Evolutionary conservation across 768 basidiomycete species (phyloP).

Genomic region (Mycena polygramma): DNA sequence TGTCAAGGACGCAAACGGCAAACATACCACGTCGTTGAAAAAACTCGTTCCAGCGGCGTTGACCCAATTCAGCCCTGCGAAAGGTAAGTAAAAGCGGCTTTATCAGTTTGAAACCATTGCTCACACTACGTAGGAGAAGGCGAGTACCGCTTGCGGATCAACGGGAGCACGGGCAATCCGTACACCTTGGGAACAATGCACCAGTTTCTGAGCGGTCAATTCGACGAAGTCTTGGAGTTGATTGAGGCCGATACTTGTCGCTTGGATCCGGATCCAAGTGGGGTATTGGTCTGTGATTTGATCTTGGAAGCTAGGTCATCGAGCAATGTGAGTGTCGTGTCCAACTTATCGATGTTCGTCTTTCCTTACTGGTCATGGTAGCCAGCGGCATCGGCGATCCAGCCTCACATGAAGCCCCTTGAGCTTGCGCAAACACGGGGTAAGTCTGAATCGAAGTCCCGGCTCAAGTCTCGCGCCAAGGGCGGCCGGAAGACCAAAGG

Average conservation of each 20-base stretch:
- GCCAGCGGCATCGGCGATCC: no score
- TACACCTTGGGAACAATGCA: not conserved
- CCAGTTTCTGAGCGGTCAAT: not conserved
- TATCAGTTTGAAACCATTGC: not conserved
- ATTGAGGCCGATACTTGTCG: not conserved
- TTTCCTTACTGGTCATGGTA: not conserved
- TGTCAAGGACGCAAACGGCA: not conserved
- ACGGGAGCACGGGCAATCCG: not conserved
- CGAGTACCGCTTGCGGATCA: not conserved
- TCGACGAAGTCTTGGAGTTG: not conserved
- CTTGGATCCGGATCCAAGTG: not conserved
- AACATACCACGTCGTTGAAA: not conserved
- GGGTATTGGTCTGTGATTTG: not conserved
- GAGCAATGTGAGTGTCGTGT: no score
- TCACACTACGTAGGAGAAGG: not conserved
- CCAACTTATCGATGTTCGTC: not conserved
- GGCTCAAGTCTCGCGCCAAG: not conserved
- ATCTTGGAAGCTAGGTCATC: not conserved
- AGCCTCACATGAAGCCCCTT: conserved; percentile 7
- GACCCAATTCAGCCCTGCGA: not conserved
- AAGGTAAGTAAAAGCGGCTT: not conserved
- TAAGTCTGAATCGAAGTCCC: no score
- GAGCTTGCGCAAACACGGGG: not conserved
- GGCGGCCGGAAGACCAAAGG: not conserved
- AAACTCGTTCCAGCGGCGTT: conserved; percentile 3